Conservation (phyloP, 805 yeast genomes). For the Candida railenensis region DNA sequence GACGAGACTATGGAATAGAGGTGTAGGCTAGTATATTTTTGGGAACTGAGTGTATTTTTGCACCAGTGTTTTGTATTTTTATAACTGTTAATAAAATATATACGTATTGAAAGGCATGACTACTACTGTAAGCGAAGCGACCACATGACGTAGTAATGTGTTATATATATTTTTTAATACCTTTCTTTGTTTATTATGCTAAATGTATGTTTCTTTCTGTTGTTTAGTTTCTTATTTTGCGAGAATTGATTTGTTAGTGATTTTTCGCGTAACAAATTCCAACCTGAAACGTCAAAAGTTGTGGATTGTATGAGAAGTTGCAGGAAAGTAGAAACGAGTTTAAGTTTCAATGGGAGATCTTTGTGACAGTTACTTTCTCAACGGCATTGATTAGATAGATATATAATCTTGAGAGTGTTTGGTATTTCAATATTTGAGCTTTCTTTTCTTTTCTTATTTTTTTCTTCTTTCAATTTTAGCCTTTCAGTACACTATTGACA, state of each 20-base stretch:
- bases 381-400: neutral
- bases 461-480: neutral
- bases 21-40: neutral
- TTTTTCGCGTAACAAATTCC: slow-evolving; percentile 4
- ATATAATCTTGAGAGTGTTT: neutral
- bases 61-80: neutral
- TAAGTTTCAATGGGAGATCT: neutral
- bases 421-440: neutral
- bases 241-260: too few relatives aligned
- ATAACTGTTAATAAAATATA: neutral
- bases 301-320: neutral
- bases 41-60: neutral
- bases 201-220: neutral
- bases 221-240: neutral
- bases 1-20: neutral
- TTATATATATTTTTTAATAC: too few relatives aligned
- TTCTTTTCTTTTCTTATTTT: neutral
- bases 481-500: too few relatives aligned
- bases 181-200: neutral
- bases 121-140: too few relatives aligned
- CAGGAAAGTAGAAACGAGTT: neutral
- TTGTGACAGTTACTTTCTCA: neutral
- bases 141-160: too few relatives aligned
- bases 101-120: neutral
- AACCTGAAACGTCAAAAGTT: slow-evolving; percentile 2